phyloP scores from a whole-genome alignment of 306 rosid species.

The Hippophae gyantsensis region DNA sequence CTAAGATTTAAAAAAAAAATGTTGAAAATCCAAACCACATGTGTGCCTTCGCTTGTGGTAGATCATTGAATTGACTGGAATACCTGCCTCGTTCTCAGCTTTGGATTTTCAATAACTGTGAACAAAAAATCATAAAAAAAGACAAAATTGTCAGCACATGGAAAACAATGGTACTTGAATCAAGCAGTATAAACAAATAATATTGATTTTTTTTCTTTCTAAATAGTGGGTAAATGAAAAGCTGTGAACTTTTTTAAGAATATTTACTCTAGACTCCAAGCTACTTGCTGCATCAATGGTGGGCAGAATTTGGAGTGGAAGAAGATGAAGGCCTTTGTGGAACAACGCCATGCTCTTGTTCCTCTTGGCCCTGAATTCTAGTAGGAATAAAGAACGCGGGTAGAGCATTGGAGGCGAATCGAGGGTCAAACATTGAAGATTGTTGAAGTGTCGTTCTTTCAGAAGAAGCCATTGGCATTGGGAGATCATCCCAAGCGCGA shows the following conservation, averaged over 20 bases:
- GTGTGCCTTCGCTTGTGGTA: slow-evolving; percentile 6
- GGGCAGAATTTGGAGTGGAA: slow-evolving; percentile 38
- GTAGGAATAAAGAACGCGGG: slow-evolving; percentile 38
- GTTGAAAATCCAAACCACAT: slow-evolving; percentile 27
- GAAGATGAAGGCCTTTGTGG: slow-evolving; percentile 35
- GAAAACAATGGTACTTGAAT: too few species aligned
- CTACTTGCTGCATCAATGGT: slow-evolving; percentile 28
- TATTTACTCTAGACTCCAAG: neutral
- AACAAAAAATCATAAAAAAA: neutral
- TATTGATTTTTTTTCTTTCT: too few species aligned
- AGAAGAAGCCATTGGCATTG: slow-evolving; percentile 17
- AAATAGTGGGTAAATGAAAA: too few species aligned
- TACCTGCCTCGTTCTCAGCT: slow-evolving; percentile 6
- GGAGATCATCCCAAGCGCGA: slow-evolving; percentile 41
- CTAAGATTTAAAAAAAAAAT: slow-evolving; percentile 3
- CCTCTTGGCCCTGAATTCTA: slow-evolving; percentile 31
- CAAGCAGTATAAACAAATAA: too few species aligned
- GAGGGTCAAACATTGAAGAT: slow-evolving; percentile 36
- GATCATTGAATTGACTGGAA: slow-evolving; percentile 20
- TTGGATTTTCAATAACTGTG: slow-evolving; percentile 4
- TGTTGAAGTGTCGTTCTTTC: slow-evolving; percentile 27
- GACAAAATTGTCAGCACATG: too few species aligned
- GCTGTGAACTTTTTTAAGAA: too few species aligned
- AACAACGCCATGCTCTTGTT: slow-evolving; percentile 27
- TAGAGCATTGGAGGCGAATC: slow-evolving; percentile 30